Conservation (phyloP, 345 rosid species). For the Luvunga scandens region DNA sequence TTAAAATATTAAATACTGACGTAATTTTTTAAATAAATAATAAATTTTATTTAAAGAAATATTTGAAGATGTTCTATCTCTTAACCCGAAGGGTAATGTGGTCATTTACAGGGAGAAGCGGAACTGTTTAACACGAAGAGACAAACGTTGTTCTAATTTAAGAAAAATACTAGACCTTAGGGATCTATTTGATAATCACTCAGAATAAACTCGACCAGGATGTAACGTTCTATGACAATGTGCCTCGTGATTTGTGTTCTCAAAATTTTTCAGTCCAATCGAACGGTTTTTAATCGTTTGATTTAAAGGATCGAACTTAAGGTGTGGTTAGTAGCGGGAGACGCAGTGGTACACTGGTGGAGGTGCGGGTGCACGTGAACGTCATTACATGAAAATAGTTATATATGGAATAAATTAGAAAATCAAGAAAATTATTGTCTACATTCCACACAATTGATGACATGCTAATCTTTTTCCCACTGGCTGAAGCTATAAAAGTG, state of each 20-base stretch:
- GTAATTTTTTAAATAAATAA: no score
- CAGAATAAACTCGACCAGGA: background rate
- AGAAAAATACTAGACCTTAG: background rate
- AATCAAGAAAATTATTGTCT: no score
- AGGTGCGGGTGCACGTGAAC: no score
- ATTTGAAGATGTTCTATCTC: no score
- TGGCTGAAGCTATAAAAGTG: no score
- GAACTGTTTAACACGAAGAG: background rate
- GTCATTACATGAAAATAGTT: no score
- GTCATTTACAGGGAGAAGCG: background rate
- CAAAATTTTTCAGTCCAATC: background rate
- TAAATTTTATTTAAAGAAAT: no score
- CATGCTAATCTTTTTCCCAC: no score
- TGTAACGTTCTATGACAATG: background rate
- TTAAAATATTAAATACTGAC: no score
- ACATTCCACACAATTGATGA: no score
- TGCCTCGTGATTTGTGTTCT: background rate
- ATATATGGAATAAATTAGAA: no score
- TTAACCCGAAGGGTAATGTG: background rate
- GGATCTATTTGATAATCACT: background rate
- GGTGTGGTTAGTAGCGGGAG: background rate
- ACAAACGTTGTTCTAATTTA: background rate
- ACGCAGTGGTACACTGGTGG: background rate
- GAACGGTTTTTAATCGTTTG: background rate
- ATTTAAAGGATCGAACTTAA: background rate